Base-by-base conservation (phyloP, 495 filamentous ascomycete species). In the Aspergillus biplanus region DNA sequence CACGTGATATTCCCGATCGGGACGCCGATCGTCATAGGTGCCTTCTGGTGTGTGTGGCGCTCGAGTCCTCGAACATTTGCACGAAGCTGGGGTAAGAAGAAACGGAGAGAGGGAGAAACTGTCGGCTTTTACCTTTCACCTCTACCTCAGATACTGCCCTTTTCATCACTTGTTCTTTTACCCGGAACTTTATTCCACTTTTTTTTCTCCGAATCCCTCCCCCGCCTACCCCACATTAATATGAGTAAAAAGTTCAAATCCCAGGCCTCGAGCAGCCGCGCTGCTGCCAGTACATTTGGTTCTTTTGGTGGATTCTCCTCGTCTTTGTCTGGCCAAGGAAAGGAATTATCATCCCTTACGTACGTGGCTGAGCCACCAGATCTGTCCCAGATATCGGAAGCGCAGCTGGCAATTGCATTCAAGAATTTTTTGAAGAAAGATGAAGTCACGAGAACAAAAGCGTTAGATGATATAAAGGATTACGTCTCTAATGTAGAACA, bases 361-460 rank as follows among this genome's bases (percentile, higher is more conserved):
- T 97, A 96, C 75, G 84, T 97, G 52, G 79, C 87, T 50, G 92
- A 94, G 69, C 91, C 92, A 2, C 94, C 90, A 58, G 88, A 97
- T 73, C 83, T 97, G 53, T 89, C 87, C 34, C 76, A 71, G 33
- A 87, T 99, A 60, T 90, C 85, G 12, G 88, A 97, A 54, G 80
- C 92, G 33, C 90, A 92, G 68, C 79, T 95, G 52, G 85, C 92
- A 13, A 93, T 99, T 8, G 84, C 89, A 21, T 93, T 97, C 80
- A 96, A 97, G 73, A 96, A 93, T 67, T 81, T 97, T 15, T 83
- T 87, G 52, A 99, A 98, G 78, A 96, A 92, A 74, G 93, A 97
- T 78, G 89, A 89, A 61, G 94, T 86, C 13, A 99, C 96, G 33
- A 94, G 96, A 67, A 82, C 89, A n/a, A 97, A 96, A 72, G 95